Base-by-base conservation (phyloP, 139 green algal species). In the Chlorella sp. region DNA sequence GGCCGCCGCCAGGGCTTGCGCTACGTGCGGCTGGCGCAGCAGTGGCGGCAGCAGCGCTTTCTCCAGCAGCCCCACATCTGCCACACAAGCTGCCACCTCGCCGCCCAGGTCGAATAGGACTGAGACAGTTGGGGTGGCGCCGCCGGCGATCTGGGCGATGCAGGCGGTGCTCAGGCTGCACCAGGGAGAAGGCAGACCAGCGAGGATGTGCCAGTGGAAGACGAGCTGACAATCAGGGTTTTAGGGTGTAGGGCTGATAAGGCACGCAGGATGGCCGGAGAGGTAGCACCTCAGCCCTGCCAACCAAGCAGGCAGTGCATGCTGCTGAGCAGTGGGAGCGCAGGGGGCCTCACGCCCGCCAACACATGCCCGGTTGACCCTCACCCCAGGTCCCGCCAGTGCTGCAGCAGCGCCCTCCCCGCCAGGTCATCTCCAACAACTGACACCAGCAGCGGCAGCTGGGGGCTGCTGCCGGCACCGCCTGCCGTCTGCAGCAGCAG, bases 51-150 rank as follows among this genome's bases (percentile, higher is more conserved):
- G 84, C 24, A 93, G 82, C n/a, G 79, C 54, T 32, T 44, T 17
- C 85, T 94, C 91, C 73, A 93, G 75, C 7, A 87, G 73, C 0
- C 41, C 73, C 34, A 95, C 91, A 60, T 95, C 92, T 30, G 93
- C 93, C 17, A 96, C 89, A 5, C 81, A 90, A 32, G 87, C 89
- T 38, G 90, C 91, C 70, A 96, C 92, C 73, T 96, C 92, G 7
- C 91, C 93, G 28, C 43, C 46, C 65, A 80, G 84, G 81, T 82
- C 75, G 62, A 88, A 88, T 30, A 75, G 38, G 16, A 85, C 82
- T 0, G 77, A 30, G 36, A 89, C 77, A 26, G 73, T 64, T 54
- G 68, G 48, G 43, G 60, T 88, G 22, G 19, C 74, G 80, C 54
- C 84, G 65, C 79, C 81, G 1, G 85, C 64, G 1, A 93, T 24